phyloP scores from a whole-genome alignment of 345 rosid genomes.

The Salix suchowensis region DNA sequence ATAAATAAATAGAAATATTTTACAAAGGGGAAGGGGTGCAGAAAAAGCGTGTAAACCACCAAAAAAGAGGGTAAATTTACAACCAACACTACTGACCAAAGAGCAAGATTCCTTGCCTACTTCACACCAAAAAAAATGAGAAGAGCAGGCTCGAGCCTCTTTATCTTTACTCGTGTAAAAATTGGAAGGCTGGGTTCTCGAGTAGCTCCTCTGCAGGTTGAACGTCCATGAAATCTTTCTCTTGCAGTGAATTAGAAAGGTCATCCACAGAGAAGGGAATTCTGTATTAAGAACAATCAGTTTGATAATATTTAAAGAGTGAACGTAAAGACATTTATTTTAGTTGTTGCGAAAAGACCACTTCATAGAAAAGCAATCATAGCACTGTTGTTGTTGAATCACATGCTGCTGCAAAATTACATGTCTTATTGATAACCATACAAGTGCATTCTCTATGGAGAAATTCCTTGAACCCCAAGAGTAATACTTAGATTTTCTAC shows the following conservation, averaged over 20 bases:
- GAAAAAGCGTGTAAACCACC: background rate
- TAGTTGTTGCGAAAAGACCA: background rate
- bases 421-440: no score
- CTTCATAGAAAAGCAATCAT: background rate
- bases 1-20: constrained; percentile 34
- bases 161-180: constrained; percentile 58
- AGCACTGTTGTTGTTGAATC: no score
- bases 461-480: no score
- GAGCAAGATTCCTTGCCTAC: constrained; percentile 1
- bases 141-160: constrained; percentile 23
- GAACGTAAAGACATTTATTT: no score
- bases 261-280: constrained; percentile 97
- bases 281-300: constrained; percentile 37
- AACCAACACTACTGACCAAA: constrained; percentile 8
- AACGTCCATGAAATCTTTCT: constrained; percentile 77
- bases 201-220: constrained; percentile 73
- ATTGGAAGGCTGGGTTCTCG: constrained; percentile 73
- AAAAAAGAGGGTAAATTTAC: constrained; percentile 13
- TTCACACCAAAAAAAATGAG: background rate
- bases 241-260: constrained; percentile 69
- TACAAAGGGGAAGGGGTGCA: constrained; percentile 23
- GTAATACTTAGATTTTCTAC: no score
- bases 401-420: no score
- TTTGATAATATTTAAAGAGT: background rate
- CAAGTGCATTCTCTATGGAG: no score